Conservation (phyloP, 2,329 filamentous ascomycete genomes). For the Ascosphaera apis region DNA sequence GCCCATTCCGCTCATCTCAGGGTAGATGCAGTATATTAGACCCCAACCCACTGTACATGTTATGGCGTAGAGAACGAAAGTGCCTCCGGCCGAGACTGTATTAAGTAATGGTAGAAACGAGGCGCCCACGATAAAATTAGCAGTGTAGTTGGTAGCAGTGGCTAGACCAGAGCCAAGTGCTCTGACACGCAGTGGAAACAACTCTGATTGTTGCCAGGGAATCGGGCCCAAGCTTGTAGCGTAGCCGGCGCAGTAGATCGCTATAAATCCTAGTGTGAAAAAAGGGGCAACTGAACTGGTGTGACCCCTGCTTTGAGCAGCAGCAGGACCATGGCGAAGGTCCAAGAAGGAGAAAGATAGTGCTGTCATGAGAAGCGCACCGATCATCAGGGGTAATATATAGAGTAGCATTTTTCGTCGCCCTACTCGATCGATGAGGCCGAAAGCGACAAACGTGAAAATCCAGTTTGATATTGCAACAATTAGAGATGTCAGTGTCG, state of each 20-base stretch:
- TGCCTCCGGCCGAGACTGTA: constrained; percentile 44
- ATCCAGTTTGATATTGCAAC: constrained; percentile 67
- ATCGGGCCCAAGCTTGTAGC: constrained; percentile 77
- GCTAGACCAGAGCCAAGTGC: constrained; percentile 37
- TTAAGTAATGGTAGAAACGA: constrained; percentile 82
- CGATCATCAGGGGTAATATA: constrained; percentile 65
- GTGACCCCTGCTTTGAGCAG: no score
- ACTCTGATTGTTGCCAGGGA: constrained; percentile 87
- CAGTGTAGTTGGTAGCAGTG: constrained; percentile 64
- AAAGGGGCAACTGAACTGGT: constrained; percentile 12
- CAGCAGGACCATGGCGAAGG: constrained; percentile 15
- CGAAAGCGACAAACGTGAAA: constrained; percentile 52
- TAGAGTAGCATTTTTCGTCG: constrained; percentile 57
- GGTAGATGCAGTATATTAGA: constrained; percentile 52
- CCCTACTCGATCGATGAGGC: constrained; percentile 58
- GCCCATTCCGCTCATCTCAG: constrained; percentile 61
- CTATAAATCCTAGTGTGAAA: constrained; percentile 51
- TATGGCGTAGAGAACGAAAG: constrained; percentile 56
- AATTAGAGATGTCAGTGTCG: constrained; percentile 56
- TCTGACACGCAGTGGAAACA: constrained; percentile 49
- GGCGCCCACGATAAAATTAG: constrained; percentile 66
- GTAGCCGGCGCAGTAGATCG: constrained; percentile 66
- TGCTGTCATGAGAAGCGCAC: constrained; percentile 47
- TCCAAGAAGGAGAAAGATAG: constrained; percentile 47
- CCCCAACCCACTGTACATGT: constrained; percentile 47